These are phyloP conservation scores for Excoecaria agallocha DNA, from an alignment of 345 rosid species.

Conservation along the genomic window DNA sequence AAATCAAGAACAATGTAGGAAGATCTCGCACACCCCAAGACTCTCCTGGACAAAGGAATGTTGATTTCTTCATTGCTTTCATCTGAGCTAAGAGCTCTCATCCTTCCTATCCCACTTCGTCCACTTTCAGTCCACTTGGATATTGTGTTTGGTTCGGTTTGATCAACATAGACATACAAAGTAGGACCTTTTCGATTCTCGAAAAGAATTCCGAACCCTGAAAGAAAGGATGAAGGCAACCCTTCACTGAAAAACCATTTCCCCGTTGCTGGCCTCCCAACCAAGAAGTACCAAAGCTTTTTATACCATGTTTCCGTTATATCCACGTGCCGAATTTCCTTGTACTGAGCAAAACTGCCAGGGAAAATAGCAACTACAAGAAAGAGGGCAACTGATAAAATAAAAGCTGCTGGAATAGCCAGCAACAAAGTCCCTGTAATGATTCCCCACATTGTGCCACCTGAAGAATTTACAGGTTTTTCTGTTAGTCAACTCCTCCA, in stretches of 20 bases:
- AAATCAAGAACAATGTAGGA: conserved; percentile 48
- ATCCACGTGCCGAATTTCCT: conserved; percentile 36
- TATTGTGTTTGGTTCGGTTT: conserved; percentile 34
- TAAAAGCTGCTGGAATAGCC: conserved; percentile 42
- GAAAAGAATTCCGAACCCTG: conserved; percentile 40
- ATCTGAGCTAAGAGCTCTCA: conserved; percentile 46
- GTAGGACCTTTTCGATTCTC: conserved; percentile 53
- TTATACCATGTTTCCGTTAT: conserved; percentile 30
- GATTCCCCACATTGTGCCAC: conserved; percentile 42
- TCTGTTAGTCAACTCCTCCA: conserved; percentile 16
- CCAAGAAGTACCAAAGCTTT: conserved; percentile 33
- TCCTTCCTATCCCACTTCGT: conserved; percentile 47
- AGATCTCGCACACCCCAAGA: conserved; percentile 47
- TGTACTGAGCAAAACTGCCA: conserved; percentile 40
- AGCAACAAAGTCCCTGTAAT: conserved; percentile 46
- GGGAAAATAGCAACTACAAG: conserved; percentile 33
- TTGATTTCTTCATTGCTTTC: conserved; percentile 44
- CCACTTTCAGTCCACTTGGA: conserved; percentile 40
- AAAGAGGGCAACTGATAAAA: conserved; percentile 38
- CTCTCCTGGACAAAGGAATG: conserved; percentile 20
- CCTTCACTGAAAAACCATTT: conserved; percentile 53
- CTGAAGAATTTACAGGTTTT: conserved; percentile 26
- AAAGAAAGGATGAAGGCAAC: conserved; percentile 38
- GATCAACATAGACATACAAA: conserved; percentile 31
- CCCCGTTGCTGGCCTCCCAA: conserved; percentile 37